Conservation (phyloP, 1,139 yeast genomes). For the Hemisphaericaspora lyxosophila region DNA sequence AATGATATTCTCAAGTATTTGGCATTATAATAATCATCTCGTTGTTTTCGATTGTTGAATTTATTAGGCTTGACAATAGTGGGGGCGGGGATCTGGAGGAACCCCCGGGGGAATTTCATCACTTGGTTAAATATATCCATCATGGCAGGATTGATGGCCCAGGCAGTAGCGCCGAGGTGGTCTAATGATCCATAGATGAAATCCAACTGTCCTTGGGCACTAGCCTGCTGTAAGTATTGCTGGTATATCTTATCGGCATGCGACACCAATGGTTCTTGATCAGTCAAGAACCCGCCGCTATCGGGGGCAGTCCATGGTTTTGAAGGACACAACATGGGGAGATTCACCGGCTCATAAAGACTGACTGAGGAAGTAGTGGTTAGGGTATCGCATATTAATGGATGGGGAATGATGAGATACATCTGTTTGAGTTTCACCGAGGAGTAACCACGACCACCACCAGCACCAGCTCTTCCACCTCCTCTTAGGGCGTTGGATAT, state of each 20-base stretch:
- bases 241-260: conserved; percentile 21
- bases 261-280: conserved; percentile 26
- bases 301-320: conserved; percentile 34
- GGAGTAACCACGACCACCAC: too few species aligned
- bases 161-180: conserved; percentile 29
- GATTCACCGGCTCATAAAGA: conserved; percentile 12
- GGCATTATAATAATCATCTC: too few species aligned
- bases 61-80: conserved; percentile 2
- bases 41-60: too few species aligned
- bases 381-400: conserved; percentile 22
- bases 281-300: conserved; percentile 37
- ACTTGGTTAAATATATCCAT: conserved; percentile 23
- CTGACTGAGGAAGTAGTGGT: conserved; percentile 9
- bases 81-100: conserved; percentile 31
- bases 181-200: conserved; percentile 33
- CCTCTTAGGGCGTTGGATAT: too few species aligned
- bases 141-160: conserved; percentile 37
- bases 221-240: conserved; percentile 27
- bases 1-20: too few species aligned
- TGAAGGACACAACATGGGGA: conserved; percentile 46
- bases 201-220: conserved; percentile 33
- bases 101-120: conserved; percentile 24
- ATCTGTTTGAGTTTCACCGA: too few species aligned
- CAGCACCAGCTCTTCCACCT: too few species aligned
- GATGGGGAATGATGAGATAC: conserved; percentile 22